Conservation (phyloP, 2,329 filamentous ascomycete genomes). For the Sporothrix brasiliensis region DNA sequence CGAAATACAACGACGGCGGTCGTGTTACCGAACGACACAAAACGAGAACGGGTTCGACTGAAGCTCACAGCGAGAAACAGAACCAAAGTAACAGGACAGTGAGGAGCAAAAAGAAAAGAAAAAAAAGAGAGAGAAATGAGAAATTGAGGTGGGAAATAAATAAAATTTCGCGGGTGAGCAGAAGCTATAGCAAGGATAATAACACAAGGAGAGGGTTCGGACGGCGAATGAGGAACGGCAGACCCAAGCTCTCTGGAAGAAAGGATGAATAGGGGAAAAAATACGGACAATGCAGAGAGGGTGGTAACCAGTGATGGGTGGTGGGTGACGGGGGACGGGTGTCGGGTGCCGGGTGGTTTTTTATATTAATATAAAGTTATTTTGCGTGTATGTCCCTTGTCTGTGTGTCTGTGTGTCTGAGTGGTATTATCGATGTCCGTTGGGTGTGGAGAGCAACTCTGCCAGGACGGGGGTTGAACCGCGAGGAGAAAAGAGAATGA, state of each 20-base stretch:
- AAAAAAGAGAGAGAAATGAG: neutral
- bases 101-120: neutral
- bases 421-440: too few relatives aligned
- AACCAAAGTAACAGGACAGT: neutral
- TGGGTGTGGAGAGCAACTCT: too few relatives aligned
- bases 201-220: neutral
- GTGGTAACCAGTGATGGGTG: neutral
- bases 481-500: neutral
- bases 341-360: neutral
- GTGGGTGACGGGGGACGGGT: neutral
- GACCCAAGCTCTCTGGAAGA: neutral
- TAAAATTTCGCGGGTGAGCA: neutral
- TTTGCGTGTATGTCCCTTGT: neutral
- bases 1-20: too few relatives aligned
- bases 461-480: neutral
- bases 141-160: neutral
- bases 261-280: slow-evolving; percentile 1
- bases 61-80: neutral
- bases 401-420: neutral
- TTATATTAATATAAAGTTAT: slow-evolving; percentile 13
- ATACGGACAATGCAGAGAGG: neutral
- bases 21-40: too few relatives aligned
- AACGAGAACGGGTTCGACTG: neutral
- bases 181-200: neutral
- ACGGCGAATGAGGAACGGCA: neutral